These are phyloP conservation scores for Yamadazyma sp. DNA, from an alignment of 1,139 yeast genomes.

Conservation along the genomic window DNA sequence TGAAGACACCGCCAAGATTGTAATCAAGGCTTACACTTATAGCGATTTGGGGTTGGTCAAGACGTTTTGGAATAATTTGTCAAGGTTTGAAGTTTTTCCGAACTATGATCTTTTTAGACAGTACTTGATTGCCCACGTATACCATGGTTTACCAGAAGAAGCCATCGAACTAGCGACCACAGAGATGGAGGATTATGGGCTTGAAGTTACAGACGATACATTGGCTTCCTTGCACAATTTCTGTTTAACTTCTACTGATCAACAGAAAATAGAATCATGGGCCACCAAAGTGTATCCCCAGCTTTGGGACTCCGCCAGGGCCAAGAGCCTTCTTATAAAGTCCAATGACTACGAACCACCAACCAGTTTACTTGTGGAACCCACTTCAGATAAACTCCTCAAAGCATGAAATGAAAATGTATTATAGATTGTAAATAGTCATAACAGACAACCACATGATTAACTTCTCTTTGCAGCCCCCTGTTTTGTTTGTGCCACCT, in stretches of 20 bases:
- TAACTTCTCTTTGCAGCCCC: slow-evolving; percentile 1
- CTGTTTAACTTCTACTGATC: slow-evolving; percentile 52
- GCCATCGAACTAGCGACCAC: slow-evolving; percentile 53
- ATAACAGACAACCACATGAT: not conserved
- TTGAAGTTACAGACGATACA: slow-evolving; percentile 50
- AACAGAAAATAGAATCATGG: slow-evolving; percentile 51
- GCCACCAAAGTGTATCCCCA: slow-evolving; percentile 44
- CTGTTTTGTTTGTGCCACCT: slow-evolving; percentile 61
- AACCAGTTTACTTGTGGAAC: slow-evolving; percentile 16
- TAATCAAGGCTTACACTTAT: slow-evolving; percentile 67
- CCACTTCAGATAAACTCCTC: not conserved
- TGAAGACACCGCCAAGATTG: slow-evolving; percentile 66
- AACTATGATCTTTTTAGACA: slow-evolving; percentile 58
- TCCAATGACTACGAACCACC: slow-evolving; percentile 37
- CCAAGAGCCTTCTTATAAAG: slow-evolving; percentile 37
- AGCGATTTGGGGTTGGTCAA: slow-evolving; percentile 59
- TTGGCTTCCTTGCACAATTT: slow-evolving; percentile 61
- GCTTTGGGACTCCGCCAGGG: slow-evolving; percentile 48
- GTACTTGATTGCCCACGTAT: slow-evolving; percentile 71
- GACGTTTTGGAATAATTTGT: slow-evolving; percentile 62
- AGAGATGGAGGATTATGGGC: slow-evolving; percentile 52
- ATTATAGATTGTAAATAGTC: slow-evolving; percentile 10
- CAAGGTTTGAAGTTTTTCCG: slow-evolving; percentile 55
- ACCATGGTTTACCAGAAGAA: slow-evolving; percentile 59
- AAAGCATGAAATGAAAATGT: slow-evolving; percentile 5